Percentiles rank a stretch among this genome's conserved stretches.
phyloP scores from a whole-genome alignment of 2,329 filamentous ascomycete genomes.

The Cercospora sp. region DNA sequence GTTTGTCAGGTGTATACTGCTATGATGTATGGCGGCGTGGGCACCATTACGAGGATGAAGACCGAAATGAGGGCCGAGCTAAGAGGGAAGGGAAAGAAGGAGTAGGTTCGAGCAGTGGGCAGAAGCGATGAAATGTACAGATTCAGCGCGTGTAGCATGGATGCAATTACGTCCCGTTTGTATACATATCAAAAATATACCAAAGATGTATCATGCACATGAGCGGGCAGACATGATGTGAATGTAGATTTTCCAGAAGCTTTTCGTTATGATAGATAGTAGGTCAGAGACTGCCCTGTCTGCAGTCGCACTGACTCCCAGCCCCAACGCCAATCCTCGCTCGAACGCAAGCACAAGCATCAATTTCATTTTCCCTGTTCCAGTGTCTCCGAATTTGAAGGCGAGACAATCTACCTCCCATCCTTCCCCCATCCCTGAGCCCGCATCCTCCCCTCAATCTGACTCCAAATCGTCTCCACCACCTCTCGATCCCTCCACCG shows the following conservation, averaged over 20 bases:
- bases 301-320: not conserved
- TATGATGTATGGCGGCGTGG: slow-evolving; percentile 62
- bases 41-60: slow-evolving; percentile 59
- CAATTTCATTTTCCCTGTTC: not conserved
- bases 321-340: not conserved
- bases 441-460: slow-evolving; percentile 85
- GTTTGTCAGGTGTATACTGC: slow-evolving; percentile 71
- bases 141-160: not conserved
- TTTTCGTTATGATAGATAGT: not conserved
- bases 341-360: not conserved
- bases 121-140: not conserved
- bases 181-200: not conserved
- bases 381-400: not conserved
- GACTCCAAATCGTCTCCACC: slow-evolving; percentile 88
- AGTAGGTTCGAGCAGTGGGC: not conserved
- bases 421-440: slow-evolving; percentile 79
- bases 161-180: not conserved
- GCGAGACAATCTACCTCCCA: slow-evolving; percentile 37
- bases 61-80: slow-evolving; percentile 51
- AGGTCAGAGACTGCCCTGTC: not conserved
- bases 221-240: not conserved
- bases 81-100: slow-evolving; percentile 8
- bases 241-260: not conserved
- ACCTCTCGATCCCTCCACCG: slow-evolving; percentile 88
- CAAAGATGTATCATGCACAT: not conserved